phyloP scores from a whole-genome alignment of 306 rosid genomes.

The Medicago truncatula region MtrunA17r5.0-ANR NC_053044.1:37801501-37802000 shows the following conservation, averaged over 20 bases:
- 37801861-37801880: slow-evolving; percentile 83
- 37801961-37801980: slow-evolving; percentile 65
- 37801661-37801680: background rate
- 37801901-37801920: slow-evolving; percentile 83
- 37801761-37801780: slow-evolving; percentile 83
- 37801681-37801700: background rate
- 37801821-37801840: slow-evolving; percentile 81
- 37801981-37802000: slow-evolving; percentile 3
- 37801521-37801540: slow-evolving; percentile 23
- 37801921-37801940: slow-evolving; percentile 81
- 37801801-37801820: slow-evolving; percentile 53
- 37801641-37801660: slow-evolving; percentile 34
- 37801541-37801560: slow-evolving; percentile 30
- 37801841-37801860: slow-evolving; percentile 98
- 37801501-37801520: slow-evolving; percentile 24
- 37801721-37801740: background rate
- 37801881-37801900: slow-evolving; percentile 74
- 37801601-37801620: slow-evolving; percentile 6
- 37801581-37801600: slow-evolving; percentile 11
- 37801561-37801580: slow-evolving; percentile 23
- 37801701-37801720: background rate
- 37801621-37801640: slow-evolving; percentile 21
- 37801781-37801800: slow-evolving; percentile 83
- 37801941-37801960: slow-evolving; percentile 71
- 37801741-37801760: slow-evolving; percentile 61